Evolutionary conservation across 2,329 filamentous ascomycete species (phyloP).

Genomic region (Bipolaris gigantea): DNA sequence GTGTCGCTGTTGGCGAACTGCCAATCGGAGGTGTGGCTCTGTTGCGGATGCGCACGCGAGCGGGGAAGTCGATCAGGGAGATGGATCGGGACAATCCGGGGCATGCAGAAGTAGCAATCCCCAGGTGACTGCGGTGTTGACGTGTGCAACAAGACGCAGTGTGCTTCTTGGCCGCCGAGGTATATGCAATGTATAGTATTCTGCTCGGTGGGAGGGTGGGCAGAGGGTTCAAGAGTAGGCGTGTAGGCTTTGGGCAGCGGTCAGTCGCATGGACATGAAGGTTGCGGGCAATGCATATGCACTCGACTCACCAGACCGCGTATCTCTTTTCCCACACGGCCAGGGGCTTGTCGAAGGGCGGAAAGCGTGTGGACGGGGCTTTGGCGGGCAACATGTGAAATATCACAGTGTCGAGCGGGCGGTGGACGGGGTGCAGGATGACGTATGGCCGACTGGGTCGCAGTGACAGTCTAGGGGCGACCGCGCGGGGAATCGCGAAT

Average conservation of each 20-base stretch:
- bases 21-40: conserved; percentile 17
- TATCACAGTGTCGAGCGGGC: conserved; percentile 20
- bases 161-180: background rate
- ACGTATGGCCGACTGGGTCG: conserved; percentile 22
- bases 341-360: conserved; percentile 32
- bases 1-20: conserved; percentile 21
- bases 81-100: conserved; percentile 24
- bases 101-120: conserved; percentile 11
- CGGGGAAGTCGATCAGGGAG: conserved; percentile 34
- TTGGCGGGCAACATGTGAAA: conserved; percentile 34
- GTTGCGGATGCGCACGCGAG: conserved; percentile 29
- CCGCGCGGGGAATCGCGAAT: conserved; percentile 8
- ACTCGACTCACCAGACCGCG: conserved; percentile 19
- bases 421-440: conserved; percentile 21
- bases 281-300: background rate
- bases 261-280: conserved; percentile 18
- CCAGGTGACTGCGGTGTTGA: background rate
- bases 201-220: conserved; percentile 7
- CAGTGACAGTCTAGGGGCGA: conserved; percentile 8
- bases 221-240: conserved; percentile 9
- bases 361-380: conserved; percentile 28
- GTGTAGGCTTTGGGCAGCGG: conserved; percentile 13
- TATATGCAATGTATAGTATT: conserved; percentile 1
- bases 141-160: background rate
- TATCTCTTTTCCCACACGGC: conserved; percentile 28